Base-by-base conservation (phyloP, 2,329 filamentous ascomycete species). In the Phialophora verrucosa region DNA sequence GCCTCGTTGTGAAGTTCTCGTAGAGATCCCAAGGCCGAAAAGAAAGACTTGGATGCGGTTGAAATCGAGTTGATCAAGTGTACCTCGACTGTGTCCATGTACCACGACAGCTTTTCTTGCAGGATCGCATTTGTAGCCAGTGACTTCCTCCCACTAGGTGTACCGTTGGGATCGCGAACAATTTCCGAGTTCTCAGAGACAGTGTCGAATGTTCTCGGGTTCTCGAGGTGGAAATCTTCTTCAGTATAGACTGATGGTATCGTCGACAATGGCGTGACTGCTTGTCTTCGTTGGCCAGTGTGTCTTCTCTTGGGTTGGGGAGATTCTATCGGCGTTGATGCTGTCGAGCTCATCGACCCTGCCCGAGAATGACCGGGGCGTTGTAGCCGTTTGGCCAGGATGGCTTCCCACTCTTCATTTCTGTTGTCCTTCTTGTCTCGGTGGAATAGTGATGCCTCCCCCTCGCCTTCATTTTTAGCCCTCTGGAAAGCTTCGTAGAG, bases 31-130 rank as follows among this genome's bases (percentile, higher is more conserved):
- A 99, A 82, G 0, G 95, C 95, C 0, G 93, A 93, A 74, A 99
- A 99, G 78, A 99, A 99, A 0, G 94, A 97, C 0, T 92, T 93
- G 0, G 95, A 98, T 1, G 95, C 95, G 0, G 91, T 93, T 2
- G 94, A 98, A 69, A 99, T 99, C 0, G 93, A 97, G 35, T 92
- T 92, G 73, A 99, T 97, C 7, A 99, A 83, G 76, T 99, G 95
- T 62, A 99, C 92, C 76, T 99, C 95, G 25, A 99, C 93, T 0
- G 95, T 99, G 76, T 99, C 95, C 93, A 99, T 97, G 77, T 99
- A 99, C 95, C 95, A 99, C 0, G 95, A 98, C 12, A 99, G 83
- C 78, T 99, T 99, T 78, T 99, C 95, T 76, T 99, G 95, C 42
- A 99, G 78, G 65, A 99, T 99, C 0, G 95, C 95, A 78, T 99